A percentile compares a stretch with the other conserved stretches of the same genome.
phyloP scores from a whole-genome alignment of 2,329 filamentous ascomycete species.

The Tolypocladium pustulatum region DNA sequence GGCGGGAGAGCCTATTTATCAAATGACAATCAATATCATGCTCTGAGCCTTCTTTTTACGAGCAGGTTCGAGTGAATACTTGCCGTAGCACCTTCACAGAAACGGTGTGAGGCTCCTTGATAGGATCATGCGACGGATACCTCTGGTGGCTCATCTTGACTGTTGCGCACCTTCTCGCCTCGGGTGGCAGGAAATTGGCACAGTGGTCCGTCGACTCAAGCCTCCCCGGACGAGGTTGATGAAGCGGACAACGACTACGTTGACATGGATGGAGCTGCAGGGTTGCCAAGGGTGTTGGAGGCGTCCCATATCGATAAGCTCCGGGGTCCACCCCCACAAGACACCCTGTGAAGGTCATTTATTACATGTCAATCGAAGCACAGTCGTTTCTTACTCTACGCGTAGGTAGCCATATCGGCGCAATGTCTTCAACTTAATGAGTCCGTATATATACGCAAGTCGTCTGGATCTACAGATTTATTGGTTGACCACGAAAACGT shows the following conservation, averaged over 20 bases:
- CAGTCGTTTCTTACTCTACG: neutral
- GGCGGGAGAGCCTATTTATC: constrained; percentile 61
- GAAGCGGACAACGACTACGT: neutral
- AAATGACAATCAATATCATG: neutral
- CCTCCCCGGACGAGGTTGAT: neutral
- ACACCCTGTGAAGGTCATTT: neutral
- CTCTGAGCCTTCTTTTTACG: neutral
- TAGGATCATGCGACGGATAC: constrained; percentile 43
- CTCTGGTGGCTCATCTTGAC: constrained; percentile 46
- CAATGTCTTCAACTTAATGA: neutral
- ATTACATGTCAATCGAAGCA: neutral
- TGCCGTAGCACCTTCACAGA: constrained; percentile 68
- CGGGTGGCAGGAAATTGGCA: neutral
- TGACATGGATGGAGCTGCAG: neutral
- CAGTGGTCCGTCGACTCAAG: neutral
- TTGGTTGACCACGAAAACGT: neutral
- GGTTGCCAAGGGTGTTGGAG: neutral
- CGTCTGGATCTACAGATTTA: neutral
- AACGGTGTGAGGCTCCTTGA: constrained; percentile 68
- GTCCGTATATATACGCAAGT: neutral
- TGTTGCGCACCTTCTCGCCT: neutral
- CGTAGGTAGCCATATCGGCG: neutral
- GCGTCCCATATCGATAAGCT: neutral
- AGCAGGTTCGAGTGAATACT: constrained; percentile 3
- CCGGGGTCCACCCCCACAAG: neutral